Percentiles rank a stretch among this genome's conserved stretches.
Evolutionary conservation across 2,329 filamentous ascomycete genomes (phyloP).

Genomic region (Hymenoscyphus fructigenus): DNA sequence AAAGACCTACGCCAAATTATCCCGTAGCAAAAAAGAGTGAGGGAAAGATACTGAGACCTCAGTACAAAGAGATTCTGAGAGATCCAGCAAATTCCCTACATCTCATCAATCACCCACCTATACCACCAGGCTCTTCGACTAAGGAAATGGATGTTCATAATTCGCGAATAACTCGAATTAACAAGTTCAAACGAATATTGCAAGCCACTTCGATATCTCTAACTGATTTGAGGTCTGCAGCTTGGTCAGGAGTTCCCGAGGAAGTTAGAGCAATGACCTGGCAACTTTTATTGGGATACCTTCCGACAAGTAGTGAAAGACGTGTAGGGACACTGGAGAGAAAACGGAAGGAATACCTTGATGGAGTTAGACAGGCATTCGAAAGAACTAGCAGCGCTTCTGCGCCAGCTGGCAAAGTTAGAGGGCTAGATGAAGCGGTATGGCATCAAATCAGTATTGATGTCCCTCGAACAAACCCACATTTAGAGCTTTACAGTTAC

Average conservation of each 20-base stretch:
- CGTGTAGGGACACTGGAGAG: constrained; percentile 86
- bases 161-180: constrained; percentile 87
- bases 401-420: constrained; percentile 46
- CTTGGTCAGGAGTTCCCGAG: constrained; percentile 92
- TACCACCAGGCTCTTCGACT: constrained; percentile 69
- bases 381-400: constrained; percentile 58
- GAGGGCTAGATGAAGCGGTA: constrained; percentile 89
- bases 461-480: constrained; percentile 91
- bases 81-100: constrained; percentile 92
- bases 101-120: constrained; percentile 82
- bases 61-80: constrained; percentile 94
- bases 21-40: constrained; percentile 86
- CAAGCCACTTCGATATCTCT: constrained; percentile 89
- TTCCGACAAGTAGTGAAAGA: constrained; percentile 94
- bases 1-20: constrained; percentile 78
- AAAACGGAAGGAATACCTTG: constrained; percentile 94
- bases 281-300: constrained; percentile 91
- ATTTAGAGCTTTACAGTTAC: constrained; percentile 91
- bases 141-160: constrained; percentile 87
- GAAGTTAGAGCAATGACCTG: constrained; percentile 99
- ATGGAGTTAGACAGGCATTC: constrained; percentile 77
- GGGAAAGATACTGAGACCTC: constrained; percentile 91
- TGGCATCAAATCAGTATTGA: constrained; percentile 99
- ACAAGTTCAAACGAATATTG: constrained; percentile 96
- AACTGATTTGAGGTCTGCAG: constrained; percentile 76